Evolutionary conservation across 805 yeast genomes (phyloP), one percentile per base, ranked within the genome.

Genomic region (Metschnikowia bowlesiae): DNA sequence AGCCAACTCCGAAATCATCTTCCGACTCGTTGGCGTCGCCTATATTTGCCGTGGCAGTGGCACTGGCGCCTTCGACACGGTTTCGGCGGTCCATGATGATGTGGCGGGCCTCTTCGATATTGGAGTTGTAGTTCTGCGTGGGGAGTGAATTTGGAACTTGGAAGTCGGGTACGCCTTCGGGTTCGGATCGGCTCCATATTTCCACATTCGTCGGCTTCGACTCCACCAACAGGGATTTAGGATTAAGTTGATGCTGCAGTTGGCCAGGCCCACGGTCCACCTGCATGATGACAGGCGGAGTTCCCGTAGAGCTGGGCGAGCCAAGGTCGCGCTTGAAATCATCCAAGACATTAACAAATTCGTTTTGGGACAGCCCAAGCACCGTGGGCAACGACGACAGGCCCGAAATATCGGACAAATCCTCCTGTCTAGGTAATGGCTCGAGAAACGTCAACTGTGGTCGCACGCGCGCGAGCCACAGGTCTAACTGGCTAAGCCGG

Each of bases 401-500:
- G 16, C 49, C 53, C 7, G 56, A 47, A 4, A 44, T 38, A 35
- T 51, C 50, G 29, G 54, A 50, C 40, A 56, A 38, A 26, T 53
- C 54, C 6, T 49, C 46, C 4, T 14, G 40, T 3, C 37, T 26
- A 5, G 56, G 55, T 8, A 40, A 48, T 4, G 58, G 57, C 8
- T 54, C 47, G 3, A 61, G 39, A 48, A 60, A 61, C 1, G 53
- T 34, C 46, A 61, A 54, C 3, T 47, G 47, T 5, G 49, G 11
- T 10, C 63, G 39, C 2, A 57, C 30, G 11, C 16, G 14, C 8
- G 34, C 9, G 26, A 52, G 55, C 30, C 53, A 50, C 5, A 48
- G 44, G 28, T 64, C 62, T n/a, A 66, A 49, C 6, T 48, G 39
- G 9, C 48, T 39, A 40, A 65, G 54, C 39, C 60, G 51, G 2